phyloP scores from a whole-genome alignment of 1,284 basidiomycete genomes.

The Grifola frondosa region DNA sequence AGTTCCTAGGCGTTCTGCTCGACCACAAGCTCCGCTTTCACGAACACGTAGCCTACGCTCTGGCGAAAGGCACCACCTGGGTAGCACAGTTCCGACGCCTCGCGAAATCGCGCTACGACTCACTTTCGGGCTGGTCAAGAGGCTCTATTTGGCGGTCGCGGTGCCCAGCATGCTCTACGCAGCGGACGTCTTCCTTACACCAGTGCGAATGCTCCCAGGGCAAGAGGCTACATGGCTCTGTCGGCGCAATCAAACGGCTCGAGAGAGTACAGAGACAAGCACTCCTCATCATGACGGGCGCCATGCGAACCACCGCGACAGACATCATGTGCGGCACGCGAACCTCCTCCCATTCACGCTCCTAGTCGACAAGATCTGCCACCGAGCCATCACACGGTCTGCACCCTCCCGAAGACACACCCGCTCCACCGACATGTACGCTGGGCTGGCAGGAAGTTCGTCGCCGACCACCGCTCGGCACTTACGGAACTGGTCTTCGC shows the following conservation, averaged over 20 bases:
- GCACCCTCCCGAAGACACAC: conserved; percentile 33
- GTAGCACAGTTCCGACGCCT: conserved; percentile 24
- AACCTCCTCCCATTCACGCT: conserved; percentile 32
- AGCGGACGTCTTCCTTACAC: conserved; percentile 34
- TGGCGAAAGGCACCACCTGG: conserved; percentile 31
- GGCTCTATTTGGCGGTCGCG: conserved; percentile 28
- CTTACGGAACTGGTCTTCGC: conserved; percentile 24
- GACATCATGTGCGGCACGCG: conserved; percentile 32
- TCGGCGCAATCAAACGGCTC: conserved; percentile 13
- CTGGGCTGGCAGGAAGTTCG: conserved; percentile 7
- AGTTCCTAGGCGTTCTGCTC: conserved; percentile 37
- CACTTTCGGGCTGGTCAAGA: background rate
- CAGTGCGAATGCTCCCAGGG: conserved; percentile 13
- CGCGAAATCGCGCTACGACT: conserved; percentile 8
- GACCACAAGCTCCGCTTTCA: conserved; percentile 36
- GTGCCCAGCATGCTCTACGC: conserved; percentile 38
- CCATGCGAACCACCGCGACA: conserved; percentile 25
- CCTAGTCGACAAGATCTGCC: conserved; percentile 24
- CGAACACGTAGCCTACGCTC: conserved; percentile 29
- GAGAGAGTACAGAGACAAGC: conserved; percentile 30
- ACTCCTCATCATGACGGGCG: conserved; percentile 34
- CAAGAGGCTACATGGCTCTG: conserved; percentile 16
- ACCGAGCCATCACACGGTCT: conserved; percentile 30
- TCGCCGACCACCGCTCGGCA: conserved; percentile 17
- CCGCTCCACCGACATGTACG: conserved; percentile 26